Evolutionary conservation across 345 rosid species (phyloP).

Genomic region (Sisymbrium altissimum): DNA sequence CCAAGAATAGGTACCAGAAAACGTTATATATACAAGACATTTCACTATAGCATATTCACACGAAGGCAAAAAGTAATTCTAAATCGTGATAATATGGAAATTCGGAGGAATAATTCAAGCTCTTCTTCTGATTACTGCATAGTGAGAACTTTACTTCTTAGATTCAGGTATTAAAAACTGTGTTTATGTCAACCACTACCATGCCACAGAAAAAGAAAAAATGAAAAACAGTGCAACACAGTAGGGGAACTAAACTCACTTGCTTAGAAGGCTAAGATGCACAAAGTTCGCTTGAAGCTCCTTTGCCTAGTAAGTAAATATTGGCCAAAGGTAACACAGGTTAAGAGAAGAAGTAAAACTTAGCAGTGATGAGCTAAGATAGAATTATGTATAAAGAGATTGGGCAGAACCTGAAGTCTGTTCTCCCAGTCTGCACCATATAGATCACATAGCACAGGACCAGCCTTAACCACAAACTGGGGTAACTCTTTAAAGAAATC

Average conservation of each 20-base stretch:
- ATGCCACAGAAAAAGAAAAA: conserved; percentile 6
- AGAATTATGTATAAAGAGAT: neutral
- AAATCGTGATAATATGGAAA: neutral
- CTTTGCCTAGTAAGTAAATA: conserved; percentile 54
- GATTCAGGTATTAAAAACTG: neutral
- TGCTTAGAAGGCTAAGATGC: conserved; percentile 81
- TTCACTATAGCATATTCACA: conserved; percentile 5
- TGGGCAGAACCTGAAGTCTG: conserved; percentile 70
- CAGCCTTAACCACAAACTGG: conserved; percentile 83
- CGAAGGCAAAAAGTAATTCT: neutral
- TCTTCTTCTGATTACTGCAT: neutral
- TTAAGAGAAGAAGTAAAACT: conserved; percentile 7
- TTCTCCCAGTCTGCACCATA: conserved; percentile 86
- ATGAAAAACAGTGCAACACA: neutral
- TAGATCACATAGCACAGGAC: conserved; percentile 52
- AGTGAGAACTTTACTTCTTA: conserved; percentile 1
- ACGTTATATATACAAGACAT: neutral
- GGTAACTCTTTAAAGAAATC: conserved; percentile 91
- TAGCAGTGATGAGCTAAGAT: neutral
- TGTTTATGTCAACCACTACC: neutral
- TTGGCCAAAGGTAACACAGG: neutral
- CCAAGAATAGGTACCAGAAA: conserved; percentile 27
- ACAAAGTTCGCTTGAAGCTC: conserved; percentile 84
- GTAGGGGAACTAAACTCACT: conserved; percentile 41
- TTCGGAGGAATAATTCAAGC: neutral